Evolutionary conservation across 1,139 yeast genomes (phyloP).

Genomic region (Blastobotrys buckinghamii): DNA sequence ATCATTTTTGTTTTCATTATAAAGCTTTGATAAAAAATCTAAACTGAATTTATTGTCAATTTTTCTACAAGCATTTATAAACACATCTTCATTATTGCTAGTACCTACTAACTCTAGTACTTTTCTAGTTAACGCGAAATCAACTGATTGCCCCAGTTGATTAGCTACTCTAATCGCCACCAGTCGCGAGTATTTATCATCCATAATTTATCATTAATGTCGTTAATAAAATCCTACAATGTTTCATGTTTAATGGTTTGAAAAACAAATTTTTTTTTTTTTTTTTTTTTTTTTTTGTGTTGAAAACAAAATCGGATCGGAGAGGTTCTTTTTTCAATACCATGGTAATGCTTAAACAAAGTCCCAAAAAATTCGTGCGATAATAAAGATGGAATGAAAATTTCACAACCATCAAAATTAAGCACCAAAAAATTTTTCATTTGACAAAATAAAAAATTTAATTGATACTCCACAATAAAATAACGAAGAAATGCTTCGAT

Average conservation of each 20-base stretch:
- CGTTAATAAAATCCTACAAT: not conserved
- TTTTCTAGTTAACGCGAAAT: conserved; percentile 23
- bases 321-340: not conserved
- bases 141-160: conserved; percentile 25
- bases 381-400: no score
- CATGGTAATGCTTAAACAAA: not conserved
- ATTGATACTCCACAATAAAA: not conserved
- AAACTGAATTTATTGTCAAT: conserved; percentile 27
- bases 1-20: conserved; percentile 9
- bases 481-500: not conserved
- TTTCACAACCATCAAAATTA: no score
- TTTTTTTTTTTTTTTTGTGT: not conserved
- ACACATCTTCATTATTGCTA: conserved; percentile 18
- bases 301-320: not conserved
- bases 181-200: conserved; percentile 15
- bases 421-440: not conserved
- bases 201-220: not conserved
- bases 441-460: no score
- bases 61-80: conserved; percentile 27
- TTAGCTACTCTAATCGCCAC: conserved; percentile 23
- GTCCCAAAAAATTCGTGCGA: not conserved
- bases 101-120: conserved; percentile 23
- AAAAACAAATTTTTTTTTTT: no score
- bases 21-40: conserved; percentile 23
- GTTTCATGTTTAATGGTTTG: not conserved